A percentile compares a stretch with the other conserved stretches of the same genome.
Conservation (phyloP, 1,139 yeast species). For the Protomyces inundatus region DNA sequence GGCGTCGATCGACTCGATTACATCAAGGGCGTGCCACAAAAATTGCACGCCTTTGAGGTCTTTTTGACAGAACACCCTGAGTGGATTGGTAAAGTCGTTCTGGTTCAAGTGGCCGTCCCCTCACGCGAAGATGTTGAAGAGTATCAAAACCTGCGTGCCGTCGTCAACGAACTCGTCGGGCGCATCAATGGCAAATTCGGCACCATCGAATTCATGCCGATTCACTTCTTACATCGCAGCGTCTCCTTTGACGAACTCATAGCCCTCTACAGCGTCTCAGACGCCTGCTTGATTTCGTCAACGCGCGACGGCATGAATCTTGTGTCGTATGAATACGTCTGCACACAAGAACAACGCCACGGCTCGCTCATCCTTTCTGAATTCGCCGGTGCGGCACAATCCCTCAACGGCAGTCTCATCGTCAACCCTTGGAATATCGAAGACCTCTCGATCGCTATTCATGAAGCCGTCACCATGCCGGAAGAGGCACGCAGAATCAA, state of each 20-base stretch:
- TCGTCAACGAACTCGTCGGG: conserved; percentile 93
- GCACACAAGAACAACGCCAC: conserved; percentile 81
- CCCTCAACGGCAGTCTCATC: conserved; percentile 83
- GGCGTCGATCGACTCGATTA: conserved; percentile 95
- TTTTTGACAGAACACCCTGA: conserved; percentile 90
- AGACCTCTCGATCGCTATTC: conserved; percentile 77
- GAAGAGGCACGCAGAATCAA: conserved; percentile 71
- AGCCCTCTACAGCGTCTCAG: conserved; percentile 76
- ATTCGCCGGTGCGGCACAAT: conserved; percentile 99
- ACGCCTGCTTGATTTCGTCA: conserved; percentile 85
- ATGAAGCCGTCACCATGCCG: conserved; percentile 80
- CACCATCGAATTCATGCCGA: conserved; percentile 94
- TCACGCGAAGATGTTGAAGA: conserved; percentile 98
- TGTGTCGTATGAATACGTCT: conserved; percentile 92
- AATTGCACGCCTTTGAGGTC: conserved; percentile 89
- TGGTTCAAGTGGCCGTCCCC: conserved; percentile 97
- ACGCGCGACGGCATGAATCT: conserved; percentile 96
- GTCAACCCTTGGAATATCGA: conserved; percentile 99
- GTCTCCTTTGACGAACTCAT: conserved; percentile 87
- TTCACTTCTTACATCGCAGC: conserved; percentile 90
- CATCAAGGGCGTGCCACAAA: conserved; percentile 96
- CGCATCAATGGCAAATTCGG: conserved; percentile 95
- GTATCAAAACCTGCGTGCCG: conserved; percentile 86
- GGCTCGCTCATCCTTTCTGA: conserved; percentile 86
- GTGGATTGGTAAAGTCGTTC: conserved; percentile 94